Percentiles rank a stretch among this genome's conserved stretches.
Evolutionary conservation across 192 early-diverging fungal species (phyloP).

Genomic region (Lobulomyces angularis): DNA sequence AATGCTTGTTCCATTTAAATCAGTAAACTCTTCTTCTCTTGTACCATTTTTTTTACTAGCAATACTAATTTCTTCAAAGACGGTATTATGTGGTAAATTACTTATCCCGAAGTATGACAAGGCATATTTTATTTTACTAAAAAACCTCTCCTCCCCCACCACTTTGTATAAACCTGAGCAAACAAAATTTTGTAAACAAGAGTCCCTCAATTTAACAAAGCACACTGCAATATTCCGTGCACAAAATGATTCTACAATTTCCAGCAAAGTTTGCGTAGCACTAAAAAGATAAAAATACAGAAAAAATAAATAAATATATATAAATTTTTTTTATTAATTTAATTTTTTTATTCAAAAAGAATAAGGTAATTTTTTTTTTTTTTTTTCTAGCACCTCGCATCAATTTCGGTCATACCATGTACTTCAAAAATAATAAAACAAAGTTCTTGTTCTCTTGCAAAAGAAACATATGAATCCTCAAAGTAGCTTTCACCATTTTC

Average conservation of each 20-base stretch:
- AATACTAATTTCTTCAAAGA: too few relatives aligned
- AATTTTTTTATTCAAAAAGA: not conserved
- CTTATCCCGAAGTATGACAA: constrained; percentile 38
- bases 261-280: constrained; percentile 74
- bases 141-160: constrained; percentile 55
- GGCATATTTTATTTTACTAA: constrained; percentile 54
- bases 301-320: not conserved
- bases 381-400: too few relatives aligned
- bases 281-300: constrained; percentile 11
- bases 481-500: too few relatives aligned
- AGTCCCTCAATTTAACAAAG: constrained; percentile 77
- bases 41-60: too few relatives aligned
- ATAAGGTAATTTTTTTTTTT: constrained; percentile 3
- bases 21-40: too few relatives aligned
- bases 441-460: constrained; percentile 58
- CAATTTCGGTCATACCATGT: constrained; percentile 72
- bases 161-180: constrained; percentile 53
- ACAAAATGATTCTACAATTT: constrained; percentile 80
- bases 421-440: constrained; percentile 84
- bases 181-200: constrained; percentile 56
- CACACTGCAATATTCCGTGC: constrained; percentile 70
- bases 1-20: too few relatives aligned
- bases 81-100: too few relatives aligned
- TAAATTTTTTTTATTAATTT: not conserved
- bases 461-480: too few relatives aligned